Conservation (phyloP, 805 yeast species). For the Suhomyces tanzawaensis region DNA sequence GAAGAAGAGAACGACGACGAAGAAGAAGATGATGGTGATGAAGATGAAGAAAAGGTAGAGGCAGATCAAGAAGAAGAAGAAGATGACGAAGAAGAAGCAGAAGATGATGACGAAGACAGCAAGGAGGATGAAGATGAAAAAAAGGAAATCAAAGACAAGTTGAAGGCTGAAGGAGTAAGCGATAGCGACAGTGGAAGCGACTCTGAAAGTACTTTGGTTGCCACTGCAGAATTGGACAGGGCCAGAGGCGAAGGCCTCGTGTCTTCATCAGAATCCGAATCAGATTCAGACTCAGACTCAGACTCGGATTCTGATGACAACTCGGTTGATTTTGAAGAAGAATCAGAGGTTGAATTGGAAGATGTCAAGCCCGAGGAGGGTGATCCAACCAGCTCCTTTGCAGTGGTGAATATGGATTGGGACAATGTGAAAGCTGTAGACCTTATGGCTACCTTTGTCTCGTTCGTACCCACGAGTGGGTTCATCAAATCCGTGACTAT, state of each 20-base stretch:
- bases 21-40: slow-evolving; percentile 34
- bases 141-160: background rate
- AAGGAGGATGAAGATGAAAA: slow-evolving; percentile 16
- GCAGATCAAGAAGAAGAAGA: slow-evolving; percentile 19
- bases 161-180: slow-evolving; percentile 15
- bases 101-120: slow-evolving; percentile 11
- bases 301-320: slow-evolving; percentile 47
- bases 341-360: slow-evolving; percentile 55
- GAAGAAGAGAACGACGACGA: slow-evolving; percentile 33
- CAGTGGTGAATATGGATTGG: slow-evolving; percentile 97
- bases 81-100: slow-evolving; percentile 17
- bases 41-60: slow-evolving; percentile 22
- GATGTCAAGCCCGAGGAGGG: slow-evolving; percentile 73
- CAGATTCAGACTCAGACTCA: slow-evolving; percentile 39
- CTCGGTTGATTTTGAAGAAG: slow-evolving; percentile 42
- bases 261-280: slow-evolving; percentile 30
- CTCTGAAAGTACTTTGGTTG: slow-evolving; percentile 14
- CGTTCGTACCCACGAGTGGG: slow-evolving; percentile 80
- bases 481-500: slow-evolving; percentile 64
- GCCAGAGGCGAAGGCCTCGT: slow-evolving; percentile 67
- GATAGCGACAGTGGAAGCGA: slow-evolving; percentile 17
- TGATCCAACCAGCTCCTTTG: slow-evolving; percentile 78
- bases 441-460: slow-evolving; percentile 80
- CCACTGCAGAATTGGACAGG: slow-evolving; percentile 39
- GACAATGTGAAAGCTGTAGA: slow-evolving; percentile 88